phyloP scores from a whole-genome alignment of 1,284 basidiomycete genomes.

The Cryptococcus deneoformans region DNA sequence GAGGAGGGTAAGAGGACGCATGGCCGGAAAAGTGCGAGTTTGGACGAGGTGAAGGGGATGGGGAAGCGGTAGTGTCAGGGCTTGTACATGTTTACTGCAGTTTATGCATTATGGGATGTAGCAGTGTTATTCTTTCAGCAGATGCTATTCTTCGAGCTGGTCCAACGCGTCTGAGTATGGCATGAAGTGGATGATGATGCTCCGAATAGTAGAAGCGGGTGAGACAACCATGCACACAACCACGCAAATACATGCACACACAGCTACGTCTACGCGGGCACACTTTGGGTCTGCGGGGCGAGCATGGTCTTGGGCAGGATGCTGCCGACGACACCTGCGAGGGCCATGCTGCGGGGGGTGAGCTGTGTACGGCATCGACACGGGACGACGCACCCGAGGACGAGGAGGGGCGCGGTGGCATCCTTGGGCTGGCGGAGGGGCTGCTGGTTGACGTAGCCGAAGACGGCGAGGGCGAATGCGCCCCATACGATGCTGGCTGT shows the following conservation, averaged over 20 bases:
- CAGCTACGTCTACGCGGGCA: not conserved
- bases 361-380: not conserved
- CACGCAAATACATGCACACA: not conserved
- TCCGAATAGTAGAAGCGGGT: no score
- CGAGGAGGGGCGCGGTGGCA: conserved; percentile 31
- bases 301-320: conserved; percentile 39
- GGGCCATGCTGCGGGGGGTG: conserved; percentile 32
- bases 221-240: no score
- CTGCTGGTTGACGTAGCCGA: conserved; percentile 35
- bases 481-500: conserved; percentile 40
- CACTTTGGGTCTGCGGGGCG: conserved; percentile 16
- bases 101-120: no score
- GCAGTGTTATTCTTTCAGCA: no score
- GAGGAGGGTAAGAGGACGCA: conserved; percentile 42
- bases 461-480: conserved; percentile 31
- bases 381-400: conserved; percentile 36
- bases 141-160: no score
- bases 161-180: no score
- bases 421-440: conserved; percentile 35
- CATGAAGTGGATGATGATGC: no score
- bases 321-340: conserved; percentile 37
- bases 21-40: conserved; percentile 20
- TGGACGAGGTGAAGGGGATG: conserved; percentile 13
- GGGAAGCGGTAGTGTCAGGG: not conserved
- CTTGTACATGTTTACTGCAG: no score